Conservation (phyloP, 345 rosid species). For the Draba incana region DNA sequence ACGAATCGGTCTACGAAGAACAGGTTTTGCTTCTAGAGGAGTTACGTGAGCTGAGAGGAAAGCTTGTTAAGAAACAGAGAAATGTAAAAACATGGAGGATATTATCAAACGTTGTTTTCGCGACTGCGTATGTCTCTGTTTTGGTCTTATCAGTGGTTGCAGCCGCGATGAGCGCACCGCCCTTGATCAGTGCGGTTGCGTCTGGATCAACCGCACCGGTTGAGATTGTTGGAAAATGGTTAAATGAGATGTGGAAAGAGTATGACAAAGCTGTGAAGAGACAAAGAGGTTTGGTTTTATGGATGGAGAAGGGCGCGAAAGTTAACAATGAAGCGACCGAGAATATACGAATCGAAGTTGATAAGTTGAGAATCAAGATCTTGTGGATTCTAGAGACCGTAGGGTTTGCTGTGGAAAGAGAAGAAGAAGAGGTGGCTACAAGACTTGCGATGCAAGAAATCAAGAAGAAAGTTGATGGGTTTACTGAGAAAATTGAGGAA, state of each 20-base stretch:
- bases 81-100: conserved; percentile 65
- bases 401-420: conserved; percentile 51
- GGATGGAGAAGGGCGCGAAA: conserved; percentile 46
- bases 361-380: conserved; percentile 46
- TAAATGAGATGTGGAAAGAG: conserved; percentile 54
- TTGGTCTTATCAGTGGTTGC: conserved; percentile 74
- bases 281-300: conserved; percentile 46
- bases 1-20: conserved; percentile 48
- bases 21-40: conserved; percentile 56
- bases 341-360: conserved; percentile 48
- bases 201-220: conserved; percentile 58
- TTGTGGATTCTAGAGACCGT: conserved; percentile 47
- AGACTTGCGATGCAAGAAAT: conserved; percentile 67
- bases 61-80: conserved; percentile 69
- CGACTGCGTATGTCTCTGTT: conserved; percentile 59
- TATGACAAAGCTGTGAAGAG: conserved; percentile 58
- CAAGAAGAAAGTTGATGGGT: conserved; percentile 55
- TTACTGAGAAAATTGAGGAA: conserved; percentile 52
- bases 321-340: conserved; percentile 58
- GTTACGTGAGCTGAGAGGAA: conserved; percentile 48
- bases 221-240: conserved; percentile 69
- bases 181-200: conserved; percentile 56
- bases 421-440: conserved; percentile 46
- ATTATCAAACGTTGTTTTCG: conserved; percentile 67
- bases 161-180: conserved; percentile 69